These are phyloP conservation scores for Chalciporus pseudorubinellus DNA, from an alignment of 768 basidiomycete genomes.

Conservation along the genomic window DNA sequence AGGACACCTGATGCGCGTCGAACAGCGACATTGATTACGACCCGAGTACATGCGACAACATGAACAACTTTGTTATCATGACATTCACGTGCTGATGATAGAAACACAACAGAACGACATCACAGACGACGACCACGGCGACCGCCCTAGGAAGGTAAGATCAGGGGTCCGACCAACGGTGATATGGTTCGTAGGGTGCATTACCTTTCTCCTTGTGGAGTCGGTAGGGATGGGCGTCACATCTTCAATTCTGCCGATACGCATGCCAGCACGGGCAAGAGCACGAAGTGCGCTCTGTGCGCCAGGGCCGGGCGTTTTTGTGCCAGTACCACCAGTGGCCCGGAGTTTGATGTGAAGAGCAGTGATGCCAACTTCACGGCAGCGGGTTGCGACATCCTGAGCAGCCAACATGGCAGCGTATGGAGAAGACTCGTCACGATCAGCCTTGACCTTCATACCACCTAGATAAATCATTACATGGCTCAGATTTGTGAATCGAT, in stretches of 20 bases:
- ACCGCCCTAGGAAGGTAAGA: slow-evolving; percentile 69
- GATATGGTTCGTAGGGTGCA: slow-evolving; percentile 11
- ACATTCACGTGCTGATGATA: slow-evolving; percentile 9
- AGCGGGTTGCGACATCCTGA: slow-evolving; percentile 93
- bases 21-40: slow-evolving; percentile 65
- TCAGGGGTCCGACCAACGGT: background rate
- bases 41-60: slow-evolving; percentile 35
- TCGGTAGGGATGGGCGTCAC: slow-evolving; percentile 98
- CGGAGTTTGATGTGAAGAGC: slow-evolving; percentile 99
- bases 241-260: slow-evolving; percentile 97
- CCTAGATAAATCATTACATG: slow-evolving; percentile 42
- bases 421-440: slow-evolving; percentile 98
- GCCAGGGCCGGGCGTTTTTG: slow-evolving; percentile 98
- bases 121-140: slow-evolving; percentile 96
- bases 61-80: slow-evolving; percentile 22
- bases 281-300: slow-evolving; percentile 98
- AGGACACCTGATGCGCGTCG: slow-evolving; percentile 77
- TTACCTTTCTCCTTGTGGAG: slow-evolving; percentile 93
- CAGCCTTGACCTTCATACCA: slow-evolving; percentile 99
- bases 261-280: slow-evolving; percentile 96
- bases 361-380: slow-evolving; percentile 98
- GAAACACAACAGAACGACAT: slow-evolving; percentile 20
- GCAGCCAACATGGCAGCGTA: slow-evolving; percentile 98
- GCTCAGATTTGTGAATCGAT: background rate
- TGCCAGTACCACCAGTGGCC: slow-evolving; percentile 96